Evolutionary conservation across 2,329 filamentous ascomycete genomes (phyloP).

Genomic region (Botryotinia globosa): DNA sequence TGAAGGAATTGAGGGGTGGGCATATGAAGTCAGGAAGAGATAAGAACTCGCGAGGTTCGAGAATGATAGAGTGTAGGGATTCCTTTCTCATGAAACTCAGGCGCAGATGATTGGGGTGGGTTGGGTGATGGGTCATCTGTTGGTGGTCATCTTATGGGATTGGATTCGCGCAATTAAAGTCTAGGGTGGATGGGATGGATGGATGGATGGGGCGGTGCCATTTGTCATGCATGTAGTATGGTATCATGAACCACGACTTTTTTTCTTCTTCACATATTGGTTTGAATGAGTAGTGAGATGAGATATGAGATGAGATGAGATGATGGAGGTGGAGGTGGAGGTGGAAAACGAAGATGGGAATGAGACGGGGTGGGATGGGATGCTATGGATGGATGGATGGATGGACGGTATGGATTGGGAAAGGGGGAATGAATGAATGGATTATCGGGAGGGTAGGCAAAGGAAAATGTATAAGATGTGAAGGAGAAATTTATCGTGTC

Average conservation of each 20-base stretch:
- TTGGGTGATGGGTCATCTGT: not conserved
- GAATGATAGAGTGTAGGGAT: not conserved
- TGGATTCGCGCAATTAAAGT: not conserved
- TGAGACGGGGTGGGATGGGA: not conserved
- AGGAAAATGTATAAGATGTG: not conserved
- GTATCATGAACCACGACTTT: conserved; percentile 3
- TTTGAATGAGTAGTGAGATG: conserved; percentile 6
- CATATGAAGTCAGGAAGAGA: conserved; percentile 75
- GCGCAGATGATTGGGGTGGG: not conserved
- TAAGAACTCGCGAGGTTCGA: not conserved
- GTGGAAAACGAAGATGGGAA: not conserved
- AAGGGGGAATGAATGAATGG: not conserved
- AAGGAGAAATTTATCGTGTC: not conserved
- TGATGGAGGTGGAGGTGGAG: not conserved
- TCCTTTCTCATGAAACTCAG: not conserved
- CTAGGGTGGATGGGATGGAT: not conserved
- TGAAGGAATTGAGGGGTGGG: conserved; percentile 93
- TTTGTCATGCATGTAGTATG: conserved; percentile 1
- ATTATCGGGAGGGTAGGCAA: not conserved
- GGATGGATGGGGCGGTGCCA: not conserved
- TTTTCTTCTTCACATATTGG: not conserved
- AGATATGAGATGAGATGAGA: not conserved
- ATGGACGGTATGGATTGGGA: not conserved
- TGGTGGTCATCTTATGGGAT: not conserved
- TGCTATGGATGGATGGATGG: not conserved